A percentile compares a stretch with the other conserved stretches of the same genome.
phyloP scores from a whole-genome alignment of 495 filamentous ascomycete genomes.

The Hypoxylon fuscum region DNA sequence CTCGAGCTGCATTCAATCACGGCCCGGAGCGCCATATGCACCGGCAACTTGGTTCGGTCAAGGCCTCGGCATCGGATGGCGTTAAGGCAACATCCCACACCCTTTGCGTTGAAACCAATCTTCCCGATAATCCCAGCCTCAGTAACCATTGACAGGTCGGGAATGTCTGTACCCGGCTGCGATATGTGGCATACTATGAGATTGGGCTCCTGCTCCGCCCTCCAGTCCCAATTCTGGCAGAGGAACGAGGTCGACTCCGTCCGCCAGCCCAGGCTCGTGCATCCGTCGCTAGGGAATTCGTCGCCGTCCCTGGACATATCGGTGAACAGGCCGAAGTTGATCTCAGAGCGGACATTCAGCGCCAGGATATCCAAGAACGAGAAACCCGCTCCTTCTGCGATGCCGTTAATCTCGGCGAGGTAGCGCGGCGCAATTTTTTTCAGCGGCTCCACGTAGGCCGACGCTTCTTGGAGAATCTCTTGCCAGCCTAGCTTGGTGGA shows the following conservation, averaged over 20 bases:
- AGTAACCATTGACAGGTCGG: conserved; percentile 52
- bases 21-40: conserved; percentile 69
- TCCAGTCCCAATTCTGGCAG: conserved; percentile 77
- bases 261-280: conserved; percentile 66
- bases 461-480: conserved; percentile 37
- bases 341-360: conserved; percentile 74
- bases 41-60: conserved; percentile 63
- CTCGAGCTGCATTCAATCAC: conserved; percentile 66
- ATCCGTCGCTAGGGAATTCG: conserved; percentile 60
- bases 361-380: conserved; percentile 68
- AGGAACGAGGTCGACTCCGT: conserved; percentile 49
- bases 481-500: conserved; percentile 39
- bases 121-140: conserved; percentile 79
- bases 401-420: conserved; percentile 61
- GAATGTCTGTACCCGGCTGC: conserved; percentile 36
- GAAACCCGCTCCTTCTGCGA: conserved; percentile 66
- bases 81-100: conserved; percentile 74
- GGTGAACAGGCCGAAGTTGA: conserved; percentile 68
- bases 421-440: conserved; percentile 51
- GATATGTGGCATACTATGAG: conserved; percentile 59
- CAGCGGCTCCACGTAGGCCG: conserved; percentile 36
- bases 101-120: conserved; percentile 70
- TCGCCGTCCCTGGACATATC: conserved; percentile 4
- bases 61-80: conserved; percentile 69
- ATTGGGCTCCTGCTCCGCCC: conserved; percentile 63